phyloP scores from a whole-genome alignment of 2,329 filamentous ascomycete genomes.

The Neopestalotiopsis sp. region DNA sequence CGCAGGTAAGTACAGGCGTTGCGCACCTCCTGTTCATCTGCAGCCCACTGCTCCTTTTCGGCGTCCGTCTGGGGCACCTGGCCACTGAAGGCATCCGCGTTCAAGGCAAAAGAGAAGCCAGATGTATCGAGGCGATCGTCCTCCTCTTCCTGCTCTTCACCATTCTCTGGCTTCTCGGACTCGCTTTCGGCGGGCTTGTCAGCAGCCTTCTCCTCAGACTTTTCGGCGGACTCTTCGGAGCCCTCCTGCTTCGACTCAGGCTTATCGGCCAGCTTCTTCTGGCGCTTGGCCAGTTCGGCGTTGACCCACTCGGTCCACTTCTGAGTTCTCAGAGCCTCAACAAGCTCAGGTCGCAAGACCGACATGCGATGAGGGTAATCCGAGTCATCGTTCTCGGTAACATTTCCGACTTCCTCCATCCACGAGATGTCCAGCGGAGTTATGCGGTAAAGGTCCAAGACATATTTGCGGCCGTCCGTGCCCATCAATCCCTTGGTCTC shows the following conservation, averaged over 20 bases:
- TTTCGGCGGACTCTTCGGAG: conserved; percentile 29
- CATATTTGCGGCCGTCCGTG: conserved; percentile 95
- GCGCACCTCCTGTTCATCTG: conserved; percentile 88
- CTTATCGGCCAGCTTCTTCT: conserved; percentile 38
- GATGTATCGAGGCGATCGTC: conserved; percentile 83
- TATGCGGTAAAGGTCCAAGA: conserved; percentile 94
- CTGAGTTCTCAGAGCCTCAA: conserved; percentile 82
- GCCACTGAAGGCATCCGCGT: conserved; percentile 94
- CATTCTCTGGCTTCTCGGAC: conserved; percentile 35
- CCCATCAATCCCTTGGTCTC: conserved; percentile 98
- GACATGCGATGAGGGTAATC: conserved; percentile 96
- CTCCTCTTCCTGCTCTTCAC: conserved; percentile 42
- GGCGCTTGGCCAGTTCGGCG: conserved; percentile 67
- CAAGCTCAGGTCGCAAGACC: conserved; percentile 85
- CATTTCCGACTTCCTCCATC: conserved; percentile 75
- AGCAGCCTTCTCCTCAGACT: conserved; percentile 35
- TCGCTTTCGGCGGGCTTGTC: background rate
- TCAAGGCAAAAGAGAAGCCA: conserved; percentile 85
- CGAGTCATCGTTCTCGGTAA: conserved; percentile 45
- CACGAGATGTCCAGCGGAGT: conserved; percentile 90
- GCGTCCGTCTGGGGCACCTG: conserved; percentile 88
- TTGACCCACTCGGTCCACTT: conserved; percentile 92
- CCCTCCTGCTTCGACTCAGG: conserved; percentile 39
- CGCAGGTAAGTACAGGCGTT: conserved; percentile 81
- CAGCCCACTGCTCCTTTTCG: conserved; percentile 82